A percentile compares a stretch with the other conserved stretches of the same genome.
Evolutionary conservation across 2,329 filamentous ascomycete species (phyloP).

Genomic region (Allantophomopsis cytisporea): DNA sequence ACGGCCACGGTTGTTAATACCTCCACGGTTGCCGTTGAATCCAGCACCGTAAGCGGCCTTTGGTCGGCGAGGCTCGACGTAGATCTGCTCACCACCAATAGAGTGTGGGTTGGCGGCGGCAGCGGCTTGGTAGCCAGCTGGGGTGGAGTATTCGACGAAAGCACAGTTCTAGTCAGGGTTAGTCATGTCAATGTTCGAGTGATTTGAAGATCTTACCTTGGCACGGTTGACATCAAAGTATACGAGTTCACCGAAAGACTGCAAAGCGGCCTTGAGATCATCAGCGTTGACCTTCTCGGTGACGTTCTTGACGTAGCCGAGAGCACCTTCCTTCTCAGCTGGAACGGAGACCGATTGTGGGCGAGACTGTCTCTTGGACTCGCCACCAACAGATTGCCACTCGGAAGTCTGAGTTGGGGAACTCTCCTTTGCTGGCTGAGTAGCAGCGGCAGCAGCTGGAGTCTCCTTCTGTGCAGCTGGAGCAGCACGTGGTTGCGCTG

Average conservation of each 20-base stretch:
- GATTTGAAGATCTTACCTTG: constrained; percentile 48
- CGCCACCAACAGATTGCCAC: constrained; percentile 76
- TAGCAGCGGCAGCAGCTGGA: constrained; percentile 27
- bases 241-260: constrained; percentile 56
- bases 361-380: constrained; percentile 74
- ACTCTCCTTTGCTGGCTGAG: constrained; percentile 13
- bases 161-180: constrained; percentile 64
- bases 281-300: constrained; percentile 72
- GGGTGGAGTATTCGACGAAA: constrained; percentile 82
- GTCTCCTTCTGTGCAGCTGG: constrained; percentile 22
- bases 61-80: constrained; percentile 78
- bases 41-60: constrained; percentile 61
- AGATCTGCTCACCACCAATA: constrained; percentile 69
- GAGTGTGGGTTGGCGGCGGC: constrained; percentile 74
- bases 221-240: constrained; percentile 68
- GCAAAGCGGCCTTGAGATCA: constrained; percentile 56
- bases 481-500: constrained; percentile 39
- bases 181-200: constrained; percentile 2
- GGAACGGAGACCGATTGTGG: constrained; percentile 49
- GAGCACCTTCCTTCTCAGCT: constrained; percentile 60
- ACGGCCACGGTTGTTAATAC: constrained; percentile 47
- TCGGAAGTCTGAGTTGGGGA: constrained; percentile 31
- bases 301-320: constrained; percentile 93
- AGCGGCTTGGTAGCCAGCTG: constrained; percentile 72
- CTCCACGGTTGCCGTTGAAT: constrained; percentile 47